Evolutionary conservation across 352 stramenopile genomes (phyloP), one percentile per base, ranked within the genome.

Genomic region (Globisporangium polare): DNA sequence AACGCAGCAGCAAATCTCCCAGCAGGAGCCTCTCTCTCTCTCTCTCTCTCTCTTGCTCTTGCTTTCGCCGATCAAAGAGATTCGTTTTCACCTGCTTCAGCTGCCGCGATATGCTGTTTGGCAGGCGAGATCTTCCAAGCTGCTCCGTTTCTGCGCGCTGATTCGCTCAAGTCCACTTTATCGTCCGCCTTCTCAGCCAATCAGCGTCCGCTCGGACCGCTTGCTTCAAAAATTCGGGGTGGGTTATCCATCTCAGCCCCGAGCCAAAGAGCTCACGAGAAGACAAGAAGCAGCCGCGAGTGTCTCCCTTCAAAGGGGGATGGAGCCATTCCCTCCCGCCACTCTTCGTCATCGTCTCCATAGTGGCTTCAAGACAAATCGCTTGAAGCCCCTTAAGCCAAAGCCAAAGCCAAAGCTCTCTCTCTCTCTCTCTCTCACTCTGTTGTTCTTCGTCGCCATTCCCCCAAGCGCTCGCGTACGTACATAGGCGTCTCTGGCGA

Each of bases 251-350:
- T 59, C 53, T 59, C 53, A 45, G n/a, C 22, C 13, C 13, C 5
- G 27, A 17, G 31, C 47, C 27, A 53, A 53, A 15, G 20, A 52
- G 13, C 22, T 33, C 22, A 20, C 46, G 10, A 52, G 8, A 5
- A 17, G 27, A n/a, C 20, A 15, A 52, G 17, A 33, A 33, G 46
- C 46, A 33, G 46, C 13, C 27, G 20, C 46, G 22, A 26, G 33
- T 45, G 31, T 31, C 56, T 47, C 42, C 56, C 43, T 62, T 62
- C 56, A 55, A 47, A 54, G 45, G 56, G 46, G 15, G 55, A 62
- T 62, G 57, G 18, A 46, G 53, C 53, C 33, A 46, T 46, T 59
- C 22, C 57, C 22, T 46, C 54, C 54, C 42, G 54, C 54, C 6
- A 5, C 13, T 24, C 26, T 39, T 39, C 26, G 5, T 22, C 39